These are phyloP conservation scores for Cyclocybe cylindracea DNA, from an alignment of 768 basidiomycete genomes.

Conservation along the genomic window DNA sequence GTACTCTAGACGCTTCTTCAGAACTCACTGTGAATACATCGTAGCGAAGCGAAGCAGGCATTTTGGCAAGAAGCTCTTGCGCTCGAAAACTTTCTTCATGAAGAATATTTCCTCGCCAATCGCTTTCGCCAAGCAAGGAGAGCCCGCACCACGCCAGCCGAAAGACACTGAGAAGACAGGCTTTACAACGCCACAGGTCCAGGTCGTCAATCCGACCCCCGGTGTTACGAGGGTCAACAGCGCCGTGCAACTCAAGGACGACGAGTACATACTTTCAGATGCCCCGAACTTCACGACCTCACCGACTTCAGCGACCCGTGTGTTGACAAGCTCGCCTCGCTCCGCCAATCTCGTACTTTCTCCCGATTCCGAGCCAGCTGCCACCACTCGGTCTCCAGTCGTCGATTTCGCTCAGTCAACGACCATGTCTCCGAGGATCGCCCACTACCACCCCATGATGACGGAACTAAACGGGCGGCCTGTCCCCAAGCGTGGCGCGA, in stretches of 20 bases:
- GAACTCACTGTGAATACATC: conserved; percentile 42
- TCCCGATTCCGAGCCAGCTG: conserved; percentile 4
- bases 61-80: conserved; percentile 10
- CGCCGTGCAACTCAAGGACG: not conserved
- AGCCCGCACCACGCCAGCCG: conserved; percentile 12
- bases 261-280: not conserved
- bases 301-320: conserved; percentile 9
- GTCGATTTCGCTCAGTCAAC: conserved; percentile 22
- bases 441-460: conserved; percentile 16
- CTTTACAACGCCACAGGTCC: conserved; percentile 5
- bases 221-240: conserved; percentile 12
- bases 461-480: conserved; percentile 7
- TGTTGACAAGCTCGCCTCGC: conserved; percentile 21
- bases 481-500: conserved; percentile 30
- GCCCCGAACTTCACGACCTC: conserved; percentile 1
- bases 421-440: conserved; percentile 12
- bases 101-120: conserved; percentile 35
- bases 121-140: conserved; percentile 16
- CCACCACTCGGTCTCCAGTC: conserved; percentile 1
- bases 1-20: conserved; percentile 40
- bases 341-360: conserved; percentile 11
- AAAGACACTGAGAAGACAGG: not conserved
- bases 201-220: conserved; percentile 24
- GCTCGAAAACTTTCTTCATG: conserved; percentile 29
- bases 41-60: conserved; percentile 21